Evolutionary conservation across 257 asterid genomes (phyloP).

Genomic region (Parsonsia alboflavescens): DNA sequence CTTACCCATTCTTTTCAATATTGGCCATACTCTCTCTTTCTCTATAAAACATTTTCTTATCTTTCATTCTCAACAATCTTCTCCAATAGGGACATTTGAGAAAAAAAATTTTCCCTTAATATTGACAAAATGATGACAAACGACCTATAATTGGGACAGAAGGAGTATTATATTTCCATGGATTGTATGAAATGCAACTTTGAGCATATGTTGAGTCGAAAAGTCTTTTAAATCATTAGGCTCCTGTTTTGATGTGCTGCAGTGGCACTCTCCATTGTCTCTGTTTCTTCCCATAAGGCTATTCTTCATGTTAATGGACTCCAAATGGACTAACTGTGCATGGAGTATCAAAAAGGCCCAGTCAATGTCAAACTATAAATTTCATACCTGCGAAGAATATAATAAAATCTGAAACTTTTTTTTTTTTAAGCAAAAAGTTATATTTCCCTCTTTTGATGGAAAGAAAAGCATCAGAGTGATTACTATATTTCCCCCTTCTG

Average conservation of each 20-base stretch:
- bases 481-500: background rate
- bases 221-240: background rate
- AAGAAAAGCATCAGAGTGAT: background rate
- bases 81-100: no score
- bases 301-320: background rate
- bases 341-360: background rate
- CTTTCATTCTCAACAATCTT: no score
- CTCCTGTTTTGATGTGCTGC: background rate
- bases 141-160: no score
- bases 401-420: background rate
- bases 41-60: no score
- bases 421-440: background rate
- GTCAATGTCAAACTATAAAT: background rate
- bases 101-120: no score
- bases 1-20: no score
- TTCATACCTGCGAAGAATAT: background rate
- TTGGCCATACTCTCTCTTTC: no score
- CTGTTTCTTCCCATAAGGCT: background rate
- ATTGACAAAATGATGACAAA: no score
- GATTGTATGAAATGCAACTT: constrained; percentile 5
- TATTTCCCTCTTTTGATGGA: background rate
- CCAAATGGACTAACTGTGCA: background rate
- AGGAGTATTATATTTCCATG: background rate
- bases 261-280: background rate
- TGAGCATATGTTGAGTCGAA: background rate